phyloP scores from a whole-genome alignment of 2,329 filamentous ascomycete genomes.

The Corinectria fuckeliana region DNA sequence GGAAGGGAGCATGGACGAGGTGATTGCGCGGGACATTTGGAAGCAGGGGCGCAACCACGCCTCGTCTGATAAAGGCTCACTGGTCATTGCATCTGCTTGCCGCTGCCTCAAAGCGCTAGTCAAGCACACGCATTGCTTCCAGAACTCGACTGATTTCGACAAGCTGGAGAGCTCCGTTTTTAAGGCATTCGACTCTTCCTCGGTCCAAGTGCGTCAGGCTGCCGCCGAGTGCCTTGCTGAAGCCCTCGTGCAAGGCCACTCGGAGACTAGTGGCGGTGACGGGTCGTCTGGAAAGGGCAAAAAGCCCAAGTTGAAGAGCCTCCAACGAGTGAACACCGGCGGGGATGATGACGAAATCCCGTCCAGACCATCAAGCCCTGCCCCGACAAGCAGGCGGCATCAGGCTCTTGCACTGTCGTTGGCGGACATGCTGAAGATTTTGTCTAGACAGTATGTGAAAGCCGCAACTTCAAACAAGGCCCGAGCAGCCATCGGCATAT shows the following conservation, averaged over 20 bases:
- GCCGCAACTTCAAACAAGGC: slow-evolving; percentile 79
- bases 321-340: slow-evolving; percentile 65
- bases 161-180: slow-evolving; percentile 81
- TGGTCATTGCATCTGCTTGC: slow-evolving; percentile 81
- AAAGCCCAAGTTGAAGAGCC: slow-evolving; percentile 66
- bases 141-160: slow-evolving; percentile 89
- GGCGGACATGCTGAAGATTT: slow-evolving; percentile 75
- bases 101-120: slow-evolving; percentile 78
- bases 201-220: slow-evolving; percentile 78
- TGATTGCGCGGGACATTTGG: slow-evolving; percentile 87
- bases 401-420: slow-evolving; percentile 78
- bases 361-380: slow-evolving; percentile 75
- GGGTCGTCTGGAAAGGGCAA: slow-evolving; percentile 67
- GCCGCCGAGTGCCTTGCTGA: slow-evolving; percentile 86
- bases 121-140: slow-evolving; percentile 79
- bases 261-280: slow-evolving; percentile 54
- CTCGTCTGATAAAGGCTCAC: slow-evolving; percentile 78
- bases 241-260: slow-evolving; percentile 80
- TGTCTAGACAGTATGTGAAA: slow-evolving; percentile 82
- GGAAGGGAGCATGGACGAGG: slow-evolving; percentile 79
- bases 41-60: slow-evolving; percentile 84
- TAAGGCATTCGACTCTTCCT: slow-evolving; percentile 84
- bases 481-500: slow-evolving; percentile 83
- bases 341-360: slow-evolving; percentile 77
- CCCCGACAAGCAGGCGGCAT: slow-evolving; percentile 70